Evolutionary conservation across 306 rosid genomes (phyloP).

Genomic region (Cucurbita ficifolia): DNA sequence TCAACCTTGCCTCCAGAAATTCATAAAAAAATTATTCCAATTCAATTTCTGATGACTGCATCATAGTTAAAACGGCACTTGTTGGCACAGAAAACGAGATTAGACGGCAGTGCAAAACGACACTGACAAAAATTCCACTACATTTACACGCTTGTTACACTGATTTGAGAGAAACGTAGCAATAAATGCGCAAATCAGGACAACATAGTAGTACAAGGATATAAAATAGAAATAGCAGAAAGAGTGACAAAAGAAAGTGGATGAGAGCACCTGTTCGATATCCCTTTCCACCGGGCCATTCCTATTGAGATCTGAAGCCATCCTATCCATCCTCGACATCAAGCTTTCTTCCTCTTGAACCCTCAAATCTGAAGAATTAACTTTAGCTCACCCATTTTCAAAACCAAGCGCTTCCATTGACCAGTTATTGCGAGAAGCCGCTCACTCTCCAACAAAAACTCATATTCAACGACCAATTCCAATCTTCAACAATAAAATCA

Average conservation of each 20-base stretch:
- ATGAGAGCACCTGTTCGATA: conserved; percentile 67
- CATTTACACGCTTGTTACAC: not conserved
- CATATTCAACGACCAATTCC: conserved; percentile 24
- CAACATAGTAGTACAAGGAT: not conserved
- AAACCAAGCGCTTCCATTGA: conserved; percentile 56
- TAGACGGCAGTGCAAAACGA: not conserved
- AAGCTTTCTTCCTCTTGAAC: conserved; percentile 13
- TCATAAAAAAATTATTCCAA: not conserved
- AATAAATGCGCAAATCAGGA: not conserved
- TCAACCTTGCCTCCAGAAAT: not conserved
- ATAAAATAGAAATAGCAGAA: not conserved
- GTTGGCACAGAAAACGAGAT: not conserved
- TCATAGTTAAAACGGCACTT: not conserved
- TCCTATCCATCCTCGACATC: conserved; percentile 74
- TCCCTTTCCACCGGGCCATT: conserved; percentile 84
- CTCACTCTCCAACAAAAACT: conserved; percentile 23
- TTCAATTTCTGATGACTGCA: not conserved
- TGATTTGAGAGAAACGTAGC: not conserved
- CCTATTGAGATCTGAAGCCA: conserved; percentile 89
- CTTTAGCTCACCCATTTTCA: conserved; percentile 39
- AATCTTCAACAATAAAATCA: conserved; percentile 31
- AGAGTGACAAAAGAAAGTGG: conserved; percentile 1
- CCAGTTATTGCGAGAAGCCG: conserved; percentile 22
- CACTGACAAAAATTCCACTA: not conserved
- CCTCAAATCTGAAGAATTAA: conserved; percentile 42